phyloP scores from a whole-genome alignment of 345 rosid species.

The Eucalyptus pumila region DNA sequence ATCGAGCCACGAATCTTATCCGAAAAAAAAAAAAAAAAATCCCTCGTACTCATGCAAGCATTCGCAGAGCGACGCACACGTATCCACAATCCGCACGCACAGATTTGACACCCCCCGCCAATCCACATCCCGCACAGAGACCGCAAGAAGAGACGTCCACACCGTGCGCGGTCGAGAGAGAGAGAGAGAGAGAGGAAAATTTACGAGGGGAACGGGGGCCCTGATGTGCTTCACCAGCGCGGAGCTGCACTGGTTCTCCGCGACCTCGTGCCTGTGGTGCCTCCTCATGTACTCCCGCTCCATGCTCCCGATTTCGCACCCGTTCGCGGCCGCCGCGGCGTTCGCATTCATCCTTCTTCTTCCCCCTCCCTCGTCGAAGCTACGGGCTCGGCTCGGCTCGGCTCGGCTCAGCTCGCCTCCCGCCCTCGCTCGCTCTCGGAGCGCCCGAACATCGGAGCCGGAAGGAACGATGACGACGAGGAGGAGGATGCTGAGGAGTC shows the following conservation, averaged over 20 bases:
- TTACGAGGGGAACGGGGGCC: constrained; percentile 93
- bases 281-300: constrained; percentile 53
- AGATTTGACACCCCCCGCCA: neutral
- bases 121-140: neutral
- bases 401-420: neutral
- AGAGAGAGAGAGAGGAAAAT: neutral
- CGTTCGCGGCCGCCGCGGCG: neutral
- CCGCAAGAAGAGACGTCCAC: neutral
- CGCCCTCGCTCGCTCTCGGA: neutral
- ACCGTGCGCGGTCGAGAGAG: neutral
- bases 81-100: neutral
- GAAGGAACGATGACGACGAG: neutral
- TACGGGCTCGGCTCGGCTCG: neutral
- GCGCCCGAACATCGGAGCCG: neutral
- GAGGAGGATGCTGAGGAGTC: neutral
- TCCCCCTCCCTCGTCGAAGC: neutral
- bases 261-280: constrained; percentile 48
- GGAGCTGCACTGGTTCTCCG: constrained; percentile 72
- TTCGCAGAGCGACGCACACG: neutral
- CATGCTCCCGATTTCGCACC: constrained; percentile 6
- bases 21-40: neutral
- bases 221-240: constrained; percentile 74
- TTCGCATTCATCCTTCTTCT: constrained; percentile 17
- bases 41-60: neutral
- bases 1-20: neutral